Conservation (phyloP, 768 basidiomycete species). For the Pholiota conissans region DNA sequence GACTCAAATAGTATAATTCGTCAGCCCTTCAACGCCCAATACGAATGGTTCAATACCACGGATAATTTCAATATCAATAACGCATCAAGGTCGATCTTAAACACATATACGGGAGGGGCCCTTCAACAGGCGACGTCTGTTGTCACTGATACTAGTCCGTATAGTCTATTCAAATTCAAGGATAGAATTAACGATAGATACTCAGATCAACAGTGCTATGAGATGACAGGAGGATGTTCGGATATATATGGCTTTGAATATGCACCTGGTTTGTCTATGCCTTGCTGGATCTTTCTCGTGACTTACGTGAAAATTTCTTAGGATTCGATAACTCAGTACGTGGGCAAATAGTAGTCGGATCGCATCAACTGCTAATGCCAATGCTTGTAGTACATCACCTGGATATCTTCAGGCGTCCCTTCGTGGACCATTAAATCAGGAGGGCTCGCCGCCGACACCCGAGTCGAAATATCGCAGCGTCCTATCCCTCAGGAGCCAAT, state of each 20-base stretch:
- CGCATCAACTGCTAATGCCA: background rate
- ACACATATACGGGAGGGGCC: slow-evolving; percentile 71
- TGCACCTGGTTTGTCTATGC: slow-evolving; percentile 47
- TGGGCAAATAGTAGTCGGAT: background rate
- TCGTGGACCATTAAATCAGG: slow-evolving; percentile 70
- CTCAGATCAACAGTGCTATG: slow-evolving; percentile 72
- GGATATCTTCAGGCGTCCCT: slow-evolving; percentile 63
- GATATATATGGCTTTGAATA: slow-evolving; percentile 84
- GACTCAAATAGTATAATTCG: slow-evolving; percentile 2
- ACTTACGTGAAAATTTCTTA: slow-evolving; percentile 3
- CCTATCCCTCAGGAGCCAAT: slow-evolving; percentile 84
- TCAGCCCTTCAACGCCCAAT: slow-evolving; percentile 77
- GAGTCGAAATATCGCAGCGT: slow-evolving; percentile 62
- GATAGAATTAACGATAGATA: too few relatives aligned
- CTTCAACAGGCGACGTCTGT: slow-evolving; percentile 86
- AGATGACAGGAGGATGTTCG: slow-evolving; percentile 50
- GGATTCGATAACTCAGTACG: slow-evolving; percentile 23
- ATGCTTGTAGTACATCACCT: slow-evolving; percentile 74
- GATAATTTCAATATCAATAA: slow-evolving; percentile 60
- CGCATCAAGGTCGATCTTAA: slow-evolving; percentile 48
- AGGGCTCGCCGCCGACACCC: slow-evolving; percentile 57
- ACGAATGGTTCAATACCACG: slow-evolving; percentile 66
- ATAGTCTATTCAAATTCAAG: slow-evolving; percentile 39
- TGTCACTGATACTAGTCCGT: slow-evolving; percentile 58
- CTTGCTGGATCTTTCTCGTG: background rate